Evolutionary conservation across 805 yeast species (phyloP), one percentile per base, ranked within the genome.

Genomic region (Isabelozyma pseudorhagii): DNA sequence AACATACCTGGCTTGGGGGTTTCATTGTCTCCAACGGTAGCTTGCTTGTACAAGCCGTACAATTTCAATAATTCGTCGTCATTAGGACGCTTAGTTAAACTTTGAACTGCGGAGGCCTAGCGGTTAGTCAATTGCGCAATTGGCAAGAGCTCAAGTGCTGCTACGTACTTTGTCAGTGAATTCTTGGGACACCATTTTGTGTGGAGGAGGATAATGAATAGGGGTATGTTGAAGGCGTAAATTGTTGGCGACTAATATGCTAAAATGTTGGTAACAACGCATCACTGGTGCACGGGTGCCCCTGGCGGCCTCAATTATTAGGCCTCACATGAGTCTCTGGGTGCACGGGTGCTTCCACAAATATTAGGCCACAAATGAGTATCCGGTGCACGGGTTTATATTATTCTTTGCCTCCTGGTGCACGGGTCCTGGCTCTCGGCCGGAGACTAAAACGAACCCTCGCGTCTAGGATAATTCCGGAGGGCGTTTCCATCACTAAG

Each of bases 41-140:
- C 96, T 77, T 94, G 99, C 75, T 94, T 94, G 86, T 80, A 94
- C 61, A 94, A 79, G 45, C 93, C 97, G 76, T 94, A 94, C 62
- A 94, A 79, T 69, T 85, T 74, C 64, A 93, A 79, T 65, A 92
- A 77, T 68, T 93, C 97, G 63, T 89, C 96, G 71, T 90, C 93
- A 59, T 74, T 68, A 60, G 98, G 97, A 69, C 86, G 87, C 54
- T 80, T 77, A 54, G 89, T 78, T 57, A 94, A 77, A 59, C 78
- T 72, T 69, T 85, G 83, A 59, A 90, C 97, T 48, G 88, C 85
- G 53, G 79, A 84, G 54, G 97, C 98, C 89, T 85, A 49, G n/a
- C 52, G 17, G 55, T 55, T 51, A 50, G 44, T 42, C 42, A 17
- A 5, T 29, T 14, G 17, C 8, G 8, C 44, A 18, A 41, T 17